Evolutionary conservation across 164 flowering plant species (phyloP), one percentile per base, ranked within the genome.

Genomic region (Piper longum): DNA sequence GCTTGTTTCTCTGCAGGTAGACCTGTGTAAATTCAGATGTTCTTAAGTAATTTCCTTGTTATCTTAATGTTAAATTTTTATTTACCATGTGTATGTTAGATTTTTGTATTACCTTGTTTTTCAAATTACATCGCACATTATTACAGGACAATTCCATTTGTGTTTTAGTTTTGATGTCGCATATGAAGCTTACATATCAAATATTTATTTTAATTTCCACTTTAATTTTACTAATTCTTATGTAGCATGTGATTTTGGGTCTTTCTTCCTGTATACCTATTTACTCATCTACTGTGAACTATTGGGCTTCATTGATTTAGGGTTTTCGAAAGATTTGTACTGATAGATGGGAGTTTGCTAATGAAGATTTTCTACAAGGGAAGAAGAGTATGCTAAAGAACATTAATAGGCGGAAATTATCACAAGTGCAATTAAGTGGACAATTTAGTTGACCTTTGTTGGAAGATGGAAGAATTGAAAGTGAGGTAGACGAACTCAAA

Each of bases 311-410:
- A 41, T 73, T 43, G 58, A 61, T 72, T 73, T 85, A 92, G 98
- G 91, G 96, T 4, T 92, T 92, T 65, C 95, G 91, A 60, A 92
- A 92, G 80, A 72, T 88, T 70, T 89, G 85, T 63, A 58, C 88
- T 48, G 96, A 87, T 44, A 79, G 72, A 65, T 92, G 93, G 97
- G 96, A 89, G 71, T 92, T 92, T 66, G 88, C 89, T 0, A 85
- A 83, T 62, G 90, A 89, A 70, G 75, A 75, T 54, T 92, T 92
- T 56, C 62, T 74, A 43, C 74, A 78, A 56, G 98, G 97, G 64
- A 75, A 79, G 64, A 85, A 67, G 69, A 84, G 84, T 69, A 74
- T 89, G 62, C 66, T 92, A 82, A 89, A 78, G 75, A 82, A 76
- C 76, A 92, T 92, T 57, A 86, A 75, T 42, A 83, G 98, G 78